Base-by-base conservation (phyloP, 2,329 filamentous ascomycete species). In the Hortaea sp. region DNA sequence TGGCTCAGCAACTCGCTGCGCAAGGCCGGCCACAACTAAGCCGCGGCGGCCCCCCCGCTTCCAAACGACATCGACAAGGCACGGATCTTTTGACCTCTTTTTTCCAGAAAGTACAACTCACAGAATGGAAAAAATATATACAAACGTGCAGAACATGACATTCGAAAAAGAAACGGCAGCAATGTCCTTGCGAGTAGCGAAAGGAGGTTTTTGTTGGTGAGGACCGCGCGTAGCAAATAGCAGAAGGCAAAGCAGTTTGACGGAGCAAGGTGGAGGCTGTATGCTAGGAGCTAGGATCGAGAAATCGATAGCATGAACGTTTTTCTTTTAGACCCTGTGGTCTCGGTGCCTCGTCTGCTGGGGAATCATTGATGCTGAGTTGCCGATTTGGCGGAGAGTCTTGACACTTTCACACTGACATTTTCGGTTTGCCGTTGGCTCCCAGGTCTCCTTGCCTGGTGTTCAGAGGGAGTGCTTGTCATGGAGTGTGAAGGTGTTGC, bases 1-100 rank as follows among this genome's bases (percentile, higher is more conserved):
- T 74, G 71, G 71, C 63, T 74, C 65, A 72, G 69, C 68, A 73
- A 72, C 66, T 72, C 70, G 53, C 71, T 74, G 61, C 70, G 71
- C 68, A 74, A 74, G 69, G 69, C 70, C 48, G 70, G 70, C 55
- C 70, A 73, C 68, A 66, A 70, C 61, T 73, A 66, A 54, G 57
- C 44, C 20, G 20, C 20, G 20, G 20, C 20, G 20, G 20, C 20
- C 32, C 27, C 7, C 27, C 37, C 31, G 28, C 13, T 10, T 29
- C 9, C 31, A 34, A 29, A 44, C 42, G 47, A 45, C 53, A 45
- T 53, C 43, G 52, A 48, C 48, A 54, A 51, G 47, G 37, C 37
- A 39, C 13, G 37, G 51, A 44, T 44, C 20, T 9, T 20, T 20
- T 20, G 20, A 20, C 20, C 20, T 20, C 20, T 20, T 20, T 20